Base-by-base conservation (phyloP, 805 yeast species). In the Torulaspora gathmanii region DNA sequence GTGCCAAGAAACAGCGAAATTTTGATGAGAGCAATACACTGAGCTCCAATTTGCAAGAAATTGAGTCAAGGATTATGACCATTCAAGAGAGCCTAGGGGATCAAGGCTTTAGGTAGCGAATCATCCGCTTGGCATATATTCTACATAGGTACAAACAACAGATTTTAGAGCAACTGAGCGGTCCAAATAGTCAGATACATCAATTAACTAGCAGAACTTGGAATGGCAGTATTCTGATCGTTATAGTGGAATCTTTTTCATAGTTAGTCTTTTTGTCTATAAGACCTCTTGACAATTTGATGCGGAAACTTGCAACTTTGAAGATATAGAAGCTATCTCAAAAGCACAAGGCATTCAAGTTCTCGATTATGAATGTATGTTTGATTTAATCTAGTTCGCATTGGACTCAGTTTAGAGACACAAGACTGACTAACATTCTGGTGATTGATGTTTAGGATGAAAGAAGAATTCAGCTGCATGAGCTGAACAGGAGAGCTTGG, bases 21-120 rank as follows among this genome's bases (percentile, higher is more conserved):
- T 86, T 87, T 57, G 96, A 89, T 46, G 96, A 86, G 59, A 65
- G 87, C 34, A 69, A 67, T 9, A 73, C 85, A 1, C 67, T 91
- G 46, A 75, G 75, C 28, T 70, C 63, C 16, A 86, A 84, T 44
- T 57, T 80, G 39, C 61, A 60, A 4, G 95, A 88, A 48, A 63
- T 89, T 41, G 67, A 71, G 11, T 49, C 44, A 2, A 82, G 77
- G 45, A 75, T 80, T 7, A 62, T 60, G 2, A 68, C 63, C 15
- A 60, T 84, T 20, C 77, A 78, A 39, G 38, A 39, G 1, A 57
- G 69, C 44, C 65, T 87, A 19, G 95, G 95, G 1, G 83, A 77
- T 16, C 73, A 75, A 48, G 72, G 71, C 5, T 70, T 68, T 22
- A 22, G 22, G 26, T 44, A 30, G 40, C 7, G 15, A 12, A 10